These are phyloP conservation scores for Sugiyamaella smithiae DNA, from an alignment of 805 yeast genomes.

Conservation along the genomic window DNA sequence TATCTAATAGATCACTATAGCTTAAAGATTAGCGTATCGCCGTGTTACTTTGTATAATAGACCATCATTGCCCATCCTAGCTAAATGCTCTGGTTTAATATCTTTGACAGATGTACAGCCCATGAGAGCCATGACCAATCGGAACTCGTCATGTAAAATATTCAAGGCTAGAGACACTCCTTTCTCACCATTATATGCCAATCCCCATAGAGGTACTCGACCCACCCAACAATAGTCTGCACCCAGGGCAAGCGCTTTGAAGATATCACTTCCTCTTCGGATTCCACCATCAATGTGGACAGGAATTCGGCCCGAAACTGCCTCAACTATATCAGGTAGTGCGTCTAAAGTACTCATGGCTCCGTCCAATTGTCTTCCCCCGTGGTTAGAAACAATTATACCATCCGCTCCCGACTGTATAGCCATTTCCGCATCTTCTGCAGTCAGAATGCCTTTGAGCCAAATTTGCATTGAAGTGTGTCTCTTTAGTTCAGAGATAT, in stretches of 20 bases:
- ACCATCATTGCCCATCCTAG: conserved; percentile 19
- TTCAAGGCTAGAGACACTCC: conserved; percentile 46
- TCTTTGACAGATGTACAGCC: conserved; percentile 21
- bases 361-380: conserved; percentile 68
- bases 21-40: no score
- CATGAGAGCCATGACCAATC: conserved; percentile 25
- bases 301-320: conserved; percentile 44
- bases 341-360: conserved; percentile 62
- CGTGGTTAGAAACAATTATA: conserved; percentile 65
- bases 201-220: conserved; percentile 61
- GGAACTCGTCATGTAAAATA: conserved; percentile 25
- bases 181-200: conserved; percentile 63
- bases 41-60: conserved; percentile 4
- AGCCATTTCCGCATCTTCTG: conserved; percentile 60
- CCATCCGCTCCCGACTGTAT: conserved; percentile 60
- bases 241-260: conserved; percentile 64
- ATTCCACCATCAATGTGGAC: conserved; percentile 66
- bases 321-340: conserved; percentile 49
- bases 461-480: conserved; percentile 45
- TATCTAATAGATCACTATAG: no score
- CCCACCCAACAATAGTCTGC: conserved; percentile 66
- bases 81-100: conserved; percentile 18
- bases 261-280: conserved; percentile 62
- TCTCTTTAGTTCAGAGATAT: conserved; percentile 29
- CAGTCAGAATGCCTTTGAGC: conserved; percentile 62